A percentile compares a stretch with the other conserved stretches of the same genome.
Conservation (phyloP, 2,329 filamentous ascomycete genomes). For the Alternaria ethzedia region DNA sequence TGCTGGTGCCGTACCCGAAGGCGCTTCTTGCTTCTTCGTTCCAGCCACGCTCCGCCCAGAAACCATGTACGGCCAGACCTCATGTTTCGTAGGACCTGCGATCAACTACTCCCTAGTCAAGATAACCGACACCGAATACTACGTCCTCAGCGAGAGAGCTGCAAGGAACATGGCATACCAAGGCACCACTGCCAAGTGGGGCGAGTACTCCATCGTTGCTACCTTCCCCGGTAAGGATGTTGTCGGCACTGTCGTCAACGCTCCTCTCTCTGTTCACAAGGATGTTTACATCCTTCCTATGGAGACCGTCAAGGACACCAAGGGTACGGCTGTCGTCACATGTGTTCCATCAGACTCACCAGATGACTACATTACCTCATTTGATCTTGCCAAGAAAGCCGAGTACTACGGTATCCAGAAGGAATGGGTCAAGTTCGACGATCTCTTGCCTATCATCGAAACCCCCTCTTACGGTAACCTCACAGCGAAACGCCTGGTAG, state of each 20-base stretch:
- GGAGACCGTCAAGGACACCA: constrained; percentile 89
- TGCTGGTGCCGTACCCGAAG: constrained; percentile 77
- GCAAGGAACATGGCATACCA: constrained; percentile 98
- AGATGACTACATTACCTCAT: constrained; percentile 89
- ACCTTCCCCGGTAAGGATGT: constrained; percentile 80
- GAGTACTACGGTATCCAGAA: constrained; percentile 94
- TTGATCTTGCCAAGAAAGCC: constrained; percentile 90
- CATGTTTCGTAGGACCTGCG: constrained; percentile 91
- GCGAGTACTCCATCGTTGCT: constrained; percentile 74
- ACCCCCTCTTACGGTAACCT: constrained; percentile 88
- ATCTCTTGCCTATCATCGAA: constrained; percentile 77
- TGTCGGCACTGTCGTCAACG: constrained; percentile 86
- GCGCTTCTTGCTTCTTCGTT: constrained; percentile 84
- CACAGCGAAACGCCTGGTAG: constrained; percentile 80
- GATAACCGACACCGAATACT: constrained; percentile 71
- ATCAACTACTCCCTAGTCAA: constrained; percentile 91
- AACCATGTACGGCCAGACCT: constrained; percentile 98
- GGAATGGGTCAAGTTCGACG: constrained; percentile 85
- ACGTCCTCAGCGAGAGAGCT: constrained; percentile 78
- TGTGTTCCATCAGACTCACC: constrained; percentile 95
- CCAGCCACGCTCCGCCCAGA: constrained; percentile 92
- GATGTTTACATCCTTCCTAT: constrained; percentile 91
- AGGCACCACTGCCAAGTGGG: constrained; percentile 79
- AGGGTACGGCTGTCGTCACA: constrained; percentile 96
- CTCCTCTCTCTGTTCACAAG: constrained; percentile 81